Evolutionary conservation across 495 filamentous ascomycete species (phyloP), one percentile per base, ranked within the genome.

Genomic region (Glutinoglossum americanum): DNA sequence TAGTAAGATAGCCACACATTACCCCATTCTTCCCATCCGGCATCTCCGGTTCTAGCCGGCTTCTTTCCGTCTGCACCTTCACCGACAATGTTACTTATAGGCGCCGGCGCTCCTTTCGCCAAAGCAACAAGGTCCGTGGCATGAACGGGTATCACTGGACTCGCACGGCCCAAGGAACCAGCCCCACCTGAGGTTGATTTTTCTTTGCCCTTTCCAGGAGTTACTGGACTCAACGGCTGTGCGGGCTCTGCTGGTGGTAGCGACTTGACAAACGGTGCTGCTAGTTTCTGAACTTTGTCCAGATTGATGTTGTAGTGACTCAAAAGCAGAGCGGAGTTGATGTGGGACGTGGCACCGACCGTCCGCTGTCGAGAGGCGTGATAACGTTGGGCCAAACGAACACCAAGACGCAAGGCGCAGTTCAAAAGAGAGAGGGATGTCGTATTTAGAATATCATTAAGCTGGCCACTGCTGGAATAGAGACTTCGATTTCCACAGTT

Each of bases 401-500:
- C 79, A 21, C 80, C 78, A 60, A 99, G 73, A 35, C 81, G 79
- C 25, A 99, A 79, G 1, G 85, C 81, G 19, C 75, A 73, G 59
- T 80, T 76, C 32, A 97, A 72, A 25, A 99, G 76, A 53, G 79
- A 77, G 27, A 89, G 73, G 45, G 83, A 87, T 2, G 88, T 92
- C 32, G 83, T 89, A 64, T 93, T 86, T 58, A 99, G 76, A 37
- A 99, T 75, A 63, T 87, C 82, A 62, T 87, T 86, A 35, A 99
- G 72, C 57, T 89, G 85, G 59, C 80, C 74, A 62, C 90, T 96
- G 71, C 93, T 97, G 58, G 79, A 83, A 66, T 99, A 99, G 53
- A 99, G 78, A 71, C 90, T 96, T 63, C 93, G 78, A 63, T 99
- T 99, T 57, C 92, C 93, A 72, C 93, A 97, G 65, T 92, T 92